Conservation (phyloP, 2,329 filamentous ascomycete genomes). For the Scytalidium lignicola region DNA sequence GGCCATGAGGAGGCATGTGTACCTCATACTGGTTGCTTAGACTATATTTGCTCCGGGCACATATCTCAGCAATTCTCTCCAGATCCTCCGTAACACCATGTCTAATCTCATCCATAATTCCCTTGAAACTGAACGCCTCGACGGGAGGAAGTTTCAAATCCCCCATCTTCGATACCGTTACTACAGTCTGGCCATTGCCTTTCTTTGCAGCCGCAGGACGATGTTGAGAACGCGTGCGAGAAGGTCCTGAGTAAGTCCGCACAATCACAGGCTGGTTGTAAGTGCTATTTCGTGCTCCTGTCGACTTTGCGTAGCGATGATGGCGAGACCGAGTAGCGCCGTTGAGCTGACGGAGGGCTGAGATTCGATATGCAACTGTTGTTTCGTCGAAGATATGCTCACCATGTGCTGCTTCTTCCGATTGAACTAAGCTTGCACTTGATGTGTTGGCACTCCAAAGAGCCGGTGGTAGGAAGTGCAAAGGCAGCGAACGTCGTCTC, state of each 20-base stretch:
- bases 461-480: constrained; percentile 25
- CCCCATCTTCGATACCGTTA: constrained; percentile 16
- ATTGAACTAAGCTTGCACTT: constrained; percentile 26
- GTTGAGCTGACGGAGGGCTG: constrained; percentile 55
- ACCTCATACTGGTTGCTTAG: constrained; percentile 64
- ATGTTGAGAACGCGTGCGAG: constrained; percentile 28
- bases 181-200: constrained; percentile 16
- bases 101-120: constrained; percentile 53
- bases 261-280: constrained; percentile 64
- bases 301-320: constrained; percentile 48
- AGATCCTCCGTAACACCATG: constrained; percentile 50
- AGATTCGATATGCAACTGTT: constrained; percentile 52
- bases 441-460: constrained; percentile 28
- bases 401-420: constrained; percentile 27
- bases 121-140: constrained; percentile 61
- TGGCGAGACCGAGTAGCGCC: constrained; percentile 31
- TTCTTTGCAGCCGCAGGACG: constrained; percentile 22
- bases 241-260: constrained; percentile 53
- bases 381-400: constrained; percentile 43
- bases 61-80: constrained; percentile 63
- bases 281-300: constrained; percentile 48
- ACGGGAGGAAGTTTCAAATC: constrained; percentile 50
- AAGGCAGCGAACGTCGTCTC: constrained; percentile 25
- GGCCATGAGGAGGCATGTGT: constrained; percentile 57
- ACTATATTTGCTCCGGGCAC: constrained; percentile 59